Evolutionary conservation across 2,329 filamentous ascomycete genomes (phyloP), one percentile per base, ranked within the genome.

Genomic region (Exophiala spinifera): DNA sequence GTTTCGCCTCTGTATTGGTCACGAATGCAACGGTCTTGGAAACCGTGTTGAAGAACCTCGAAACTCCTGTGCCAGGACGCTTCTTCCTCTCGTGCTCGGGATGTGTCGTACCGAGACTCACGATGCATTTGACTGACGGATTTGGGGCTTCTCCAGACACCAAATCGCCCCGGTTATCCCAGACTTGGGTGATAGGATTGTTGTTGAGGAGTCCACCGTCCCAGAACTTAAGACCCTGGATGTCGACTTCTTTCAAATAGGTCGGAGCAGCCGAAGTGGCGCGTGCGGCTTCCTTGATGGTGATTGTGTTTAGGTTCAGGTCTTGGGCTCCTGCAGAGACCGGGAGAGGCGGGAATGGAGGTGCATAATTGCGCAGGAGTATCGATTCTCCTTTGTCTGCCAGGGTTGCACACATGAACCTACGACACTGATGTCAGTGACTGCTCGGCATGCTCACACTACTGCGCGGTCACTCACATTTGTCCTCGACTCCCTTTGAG

Each of bases 121-220:
- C 33, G 17, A 57, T 53, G 31, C 48, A 56, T 43, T 28, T 51
- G 43, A 61, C 46, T 10, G 21, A 31, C 7, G 59, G 59, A 25
- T 31, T 45, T 11, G 34, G 28, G 31, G 23, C 44, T 46, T 49
- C 46, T 14, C 45, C 21, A 14, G 39, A 11, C 13, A 51, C 51
- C 17, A 59, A 48, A 37, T 61, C 59, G 36, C 43, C 51, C 43
- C 56, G 34, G 17, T 44, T 56, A 46, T 61, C 53, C 59, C 59
- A 59, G 7, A 57, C 56, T 31, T 59, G 56, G 34, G 55, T 50
- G 28, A 61, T 57, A 3, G 59, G 59, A 34, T 59, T 61, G 36
- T 61, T 61, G 56, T 61, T 61, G 44, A 61, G 50, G 8, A 59
- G 51, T n/a, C 59, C 59, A 2, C 59, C 56, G 20, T 59, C 53